Conservation (phyloP, 192 early-diverging fungal genomes). For the Cetraspora pellucida region DNA sequence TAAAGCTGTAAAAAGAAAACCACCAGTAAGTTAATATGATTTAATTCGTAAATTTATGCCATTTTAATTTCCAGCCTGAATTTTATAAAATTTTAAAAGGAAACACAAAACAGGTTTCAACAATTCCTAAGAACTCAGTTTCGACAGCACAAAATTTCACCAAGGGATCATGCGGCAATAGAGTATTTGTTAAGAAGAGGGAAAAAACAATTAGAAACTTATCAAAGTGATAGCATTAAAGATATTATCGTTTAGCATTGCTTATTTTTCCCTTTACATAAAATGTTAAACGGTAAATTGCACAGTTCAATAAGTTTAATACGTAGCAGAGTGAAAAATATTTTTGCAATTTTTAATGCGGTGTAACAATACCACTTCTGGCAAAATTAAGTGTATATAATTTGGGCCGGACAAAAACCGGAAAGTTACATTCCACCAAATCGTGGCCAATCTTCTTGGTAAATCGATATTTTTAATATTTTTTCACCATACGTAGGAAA, state of each 20-base stretch:
- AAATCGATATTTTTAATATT: too few relatives aligned
- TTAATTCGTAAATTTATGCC: neutral
- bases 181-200: conserved; percentile 32
- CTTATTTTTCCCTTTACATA: too few relatives aligned
- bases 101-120: conserved; percentile 18
- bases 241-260: neutral
- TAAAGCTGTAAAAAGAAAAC: conserved; percentile 57
- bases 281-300: too few relatives aligned
- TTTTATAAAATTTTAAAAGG: conserved; percentile 18
- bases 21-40: conserved; percentile 44
- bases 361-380: too few relatives aligned
- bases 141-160: conserved; percentile 1
- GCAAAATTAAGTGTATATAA: too few relatives aligned
- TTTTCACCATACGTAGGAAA: too few relatives aligned
- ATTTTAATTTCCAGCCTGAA: neutral
- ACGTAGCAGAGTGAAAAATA: too few relatives aligned
- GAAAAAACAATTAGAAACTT: conserved; percentile 30
- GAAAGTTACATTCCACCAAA: too few relatives aligned
- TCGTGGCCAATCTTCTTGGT: too few relatives aligned
- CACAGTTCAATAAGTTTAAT: too few relatives aligned
- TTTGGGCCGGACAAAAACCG: too few relatives aligned
- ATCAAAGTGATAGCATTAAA: conserved; percentile 23
- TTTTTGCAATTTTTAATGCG: too few relatives aligned
- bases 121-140: conserved; percentile 28
- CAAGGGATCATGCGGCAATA: conserved; percentile 30